Conservation (phyloP, 1,284 basidiomycete species). For the Leccinum solheimii region DNA sequence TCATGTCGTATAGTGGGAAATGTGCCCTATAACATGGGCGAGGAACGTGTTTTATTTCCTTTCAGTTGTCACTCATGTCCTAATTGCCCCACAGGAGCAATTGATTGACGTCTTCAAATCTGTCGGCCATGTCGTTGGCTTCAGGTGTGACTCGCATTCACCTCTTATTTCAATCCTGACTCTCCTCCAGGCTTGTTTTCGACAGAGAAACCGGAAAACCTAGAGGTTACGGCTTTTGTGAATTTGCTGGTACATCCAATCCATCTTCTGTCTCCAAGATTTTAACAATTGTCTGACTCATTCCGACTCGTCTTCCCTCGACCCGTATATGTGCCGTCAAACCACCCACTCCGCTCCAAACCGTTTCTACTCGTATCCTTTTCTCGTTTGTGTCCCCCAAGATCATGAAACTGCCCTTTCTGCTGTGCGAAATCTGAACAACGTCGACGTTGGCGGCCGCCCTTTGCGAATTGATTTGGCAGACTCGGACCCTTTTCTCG, state of each 20-base stretch:
- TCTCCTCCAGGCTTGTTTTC: slow-evolving; percentile 76
- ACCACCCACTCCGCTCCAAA: slow-evolving; percentile 9
- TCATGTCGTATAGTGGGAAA: slow-evolving; percentile 63
- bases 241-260: slow-evolving; percentile 83
- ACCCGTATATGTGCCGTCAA: slow-evolving; percentile 11
- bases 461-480: slow-evolving; percentile 80
- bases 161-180: slow-evolving; percentile 6
- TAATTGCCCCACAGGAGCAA: slow-evolving; percentile 55
- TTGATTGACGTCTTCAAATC: slow-evolving; percentile 84
- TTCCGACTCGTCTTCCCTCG: slow-evolving; percentile 27
- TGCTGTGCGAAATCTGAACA: slow-evolving; percentile 86
- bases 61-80: slow-evolving; percentile 1
- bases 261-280: slow-evolving; percentile 32
- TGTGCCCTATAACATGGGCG: slow-evolving; percentile 85
- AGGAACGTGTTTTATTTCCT: slow-evolving; percentile 42
- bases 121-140: slow-evolving; percentile 85
- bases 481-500: slow-evolving; percentile 60
- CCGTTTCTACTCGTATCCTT: slow-evolving; percentile 17
- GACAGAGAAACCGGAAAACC: slow-evolving; percentile 95
- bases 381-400: slow-evolving; percentile 35
- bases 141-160: slow-evolving; percentile 52
- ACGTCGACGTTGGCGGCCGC: slow-evolving; percentile 80
- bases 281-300: slow-evolving; percentile 41
- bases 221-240: slow-evolving; percentile 97
- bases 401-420: slow-evolving; percentile 88